Evolutionary conservation across 352 stramenopile genomes (phyloP).

Genomic region (Aphanomyces astaci): DNA sequence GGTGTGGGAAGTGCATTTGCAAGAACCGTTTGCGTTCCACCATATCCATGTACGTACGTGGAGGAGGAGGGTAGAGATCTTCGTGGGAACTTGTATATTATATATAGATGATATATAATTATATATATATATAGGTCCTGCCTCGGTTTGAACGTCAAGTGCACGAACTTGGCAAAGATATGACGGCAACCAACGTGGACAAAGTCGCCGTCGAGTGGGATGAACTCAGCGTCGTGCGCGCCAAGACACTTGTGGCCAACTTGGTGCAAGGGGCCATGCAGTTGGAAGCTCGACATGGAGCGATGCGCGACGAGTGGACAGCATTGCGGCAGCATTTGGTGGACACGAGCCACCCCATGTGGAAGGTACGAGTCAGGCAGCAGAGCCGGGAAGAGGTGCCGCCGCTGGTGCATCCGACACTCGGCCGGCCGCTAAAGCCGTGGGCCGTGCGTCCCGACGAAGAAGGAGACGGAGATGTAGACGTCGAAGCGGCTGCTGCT

Average conservation of each 20-base stretch:
- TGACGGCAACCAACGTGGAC: neutral
- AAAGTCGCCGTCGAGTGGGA: conserved; percentile 19
- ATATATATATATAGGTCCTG: conserved; percentile 11
- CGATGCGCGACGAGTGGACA: neutral
- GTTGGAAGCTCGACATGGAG: neutral
- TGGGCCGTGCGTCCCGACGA: neutral
- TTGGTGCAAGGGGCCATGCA: conserved; percentile 8
- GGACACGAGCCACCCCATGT: neutral
- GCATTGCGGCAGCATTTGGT: neutral
- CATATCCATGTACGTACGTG: neutral
- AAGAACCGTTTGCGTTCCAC: conserved; percentile 14
- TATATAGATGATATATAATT: too few relatives aligned
- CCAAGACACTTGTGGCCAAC: neutral
- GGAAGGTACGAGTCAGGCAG: neutral
- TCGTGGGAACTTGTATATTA: too few relatives aligned
- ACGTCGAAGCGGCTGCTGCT: neutral
- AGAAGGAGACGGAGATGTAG: neutral
- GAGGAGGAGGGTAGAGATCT: too few relatives aligned
- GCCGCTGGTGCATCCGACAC: conserved; percentile 3
- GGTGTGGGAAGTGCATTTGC: conserved; percentile 2
- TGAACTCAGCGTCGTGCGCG: neutral
- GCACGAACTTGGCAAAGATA: conserved; percentile 6
- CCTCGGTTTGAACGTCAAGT: conserved; percentile 18
- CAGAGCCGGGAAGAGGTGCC: neutral
- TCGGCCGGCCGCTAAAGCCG: conserved; percentile 13